Conservation (phyloP, 2,329 filamentous ascomycete genomes). For the Cladosporium oxysporum region DNA sequence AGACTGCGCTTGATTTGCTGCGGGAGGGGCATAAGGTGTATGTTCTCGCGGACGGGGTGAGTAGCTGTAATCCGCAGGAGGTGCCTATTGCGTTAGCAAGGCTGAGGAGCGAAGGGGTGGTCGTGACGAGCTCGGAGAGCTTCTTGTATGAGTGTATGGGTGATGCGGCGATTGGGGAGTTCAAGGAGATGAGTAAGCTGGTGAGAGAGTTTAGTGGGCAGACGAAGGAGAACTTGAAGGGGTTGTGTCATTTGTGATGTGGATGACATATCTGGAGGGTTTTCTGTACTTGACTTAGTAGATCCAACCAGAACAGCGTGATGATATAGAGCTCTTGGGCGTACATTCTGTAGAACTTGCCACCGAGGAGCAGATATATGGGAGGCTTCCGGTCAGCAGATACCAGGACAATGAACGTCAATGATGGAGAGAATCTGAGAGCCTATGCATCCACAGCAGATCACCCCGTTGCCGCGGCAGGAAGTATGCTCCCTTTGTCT, state of each 20-base stretch:
- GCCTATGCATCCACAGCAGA: neutral
- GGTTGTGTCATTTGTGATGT: conserved; percentile 61
- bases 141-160: conserved; percentile 87
- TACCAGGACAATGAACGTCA: neutral
- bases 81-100: conserved; percentile 75
- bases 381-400: neutral
- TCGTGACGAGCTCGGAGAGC: conserved; percentile 85
- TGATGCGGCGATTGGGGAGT: conserved; percentile 72
- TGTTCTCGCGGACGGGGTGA: conserved; percentile 85
- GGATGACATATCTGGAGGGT: neutral
- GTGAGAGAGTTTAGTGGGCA: conserved; percentile 75
- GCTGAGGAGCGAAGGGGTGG: conserved; percentile 72
- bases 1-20: conserved; percentile 83
- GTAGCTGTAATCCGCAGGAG: conserved; percentile 81
- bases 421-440: neutral
- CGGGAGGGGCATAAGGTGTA: conserved; percentile 77
- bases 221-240: conserved; percentile 69
- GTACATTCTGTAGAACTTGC: neutral
- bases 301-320: neutral
- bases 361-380: neutral
- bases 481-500: conserved; percentile 2
- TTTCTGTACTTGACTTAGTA: neutral
- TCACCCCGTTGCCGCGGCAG: neutral
- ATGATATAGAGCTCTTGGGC: neutral
- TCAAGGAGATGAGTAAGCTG: conserved; percentile 70